Evolutionary conservation across 352 stramenopile species (phyloP).

Genomic region (Pythium coloratum): DNA sequence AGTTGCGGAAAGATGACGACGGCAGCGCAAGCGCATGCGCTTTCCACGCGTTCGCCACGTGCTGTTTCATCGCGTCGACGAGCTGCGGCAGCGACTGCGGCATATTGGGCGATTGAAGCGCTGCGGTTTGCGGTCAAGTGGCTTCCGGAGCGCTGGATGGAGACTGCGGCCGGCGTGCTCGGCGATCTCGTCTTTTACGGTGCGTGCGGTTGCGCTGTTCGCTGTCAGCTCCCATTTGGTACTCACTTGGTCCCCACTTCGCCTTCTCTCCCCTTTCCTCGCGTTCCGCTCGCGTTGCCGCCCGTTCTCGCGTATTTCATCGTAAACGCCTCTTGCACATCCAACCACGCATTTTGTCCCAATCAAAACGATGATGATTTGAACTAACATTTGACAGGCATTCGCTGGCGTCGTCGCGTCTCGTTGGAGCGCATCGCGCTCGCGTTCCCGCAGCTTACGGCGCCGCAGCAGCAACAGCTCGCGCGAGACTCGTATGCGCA

Average conservation of each 20-base stretch:
- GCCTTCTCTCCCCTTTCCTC: background rate
- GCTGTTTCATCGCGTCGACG: constrained; percentile 31
- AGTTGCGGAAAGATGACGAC: constrained; percentile 2
- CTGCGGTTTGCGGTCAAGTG: constrained; percentile 34
- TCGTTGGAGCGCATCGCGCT: constrained; percentile 35
- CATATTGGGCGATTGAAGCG: constrained; percentile 33
- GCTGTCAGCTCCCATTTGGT: background rate
- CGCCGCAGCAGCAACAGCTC: constrained; percentile 22
- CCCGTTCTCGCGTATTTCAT: background rate
- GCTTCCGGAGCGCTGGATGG: constrained; percentile 39
- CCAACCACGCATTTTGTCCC: constrained; percentile 7
- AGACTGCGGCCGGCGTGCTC: constrained; percentile 29
- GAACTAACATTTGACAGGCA: constrained; percentile 31
- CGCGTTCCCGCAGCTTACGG: constrained; percentile 25
- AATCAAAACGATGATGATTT: background rate
- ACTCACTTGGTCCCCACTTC: background rate
- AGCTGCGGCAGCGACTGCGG: constrained; percentile 48
- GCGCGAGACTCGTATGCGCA: constrained; percentile 35
- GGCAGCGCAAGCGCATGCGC: constrained; percentile 3
- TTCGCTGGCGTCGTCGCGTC: constrained; percentile 44
- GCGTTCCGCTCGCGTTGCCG: background rate
- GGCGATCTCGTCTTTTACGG: constrained; percentile 53
- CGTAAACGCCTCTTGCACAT: constrained; percentile 10
- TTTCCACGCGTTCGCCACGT: constrained; percentile 18
- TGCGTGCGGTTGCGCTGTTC: constrained; percentile 22